phyloP scores from a whole-genome alignment of 2,329 filamentous ascomycete genomes.

The Lizonia empirigonia region DNA sequence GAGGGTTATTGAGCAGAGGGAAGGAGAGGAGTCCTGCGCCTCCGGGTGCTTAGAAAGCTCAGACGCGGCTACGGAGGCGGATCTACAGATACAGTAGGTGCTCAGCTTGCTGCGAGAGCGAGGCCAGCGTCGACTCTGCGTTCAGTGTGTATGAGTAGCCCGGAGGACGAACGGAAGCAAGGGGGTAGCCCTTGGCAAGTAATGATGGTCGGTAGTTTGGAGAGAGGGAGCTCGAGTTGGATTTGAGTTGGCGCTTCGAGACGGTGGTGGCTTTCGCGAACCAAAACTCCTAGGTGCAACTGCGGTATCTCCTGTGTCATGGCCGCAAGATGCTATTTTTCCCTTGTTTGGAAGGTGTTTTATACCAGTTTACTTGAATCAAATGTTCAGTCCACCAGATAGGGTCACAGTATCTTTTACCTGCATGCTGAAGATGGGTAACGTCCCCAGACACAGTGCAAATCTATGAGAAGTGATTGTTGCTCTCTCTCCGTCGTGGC shows the following conservation, averaged over 20 bases:
- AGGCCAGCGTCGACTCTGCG: background rate
- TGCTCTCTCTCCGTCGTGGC: no score
- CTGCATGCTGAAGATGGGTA: no score
- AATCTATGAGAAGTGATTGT: no score
- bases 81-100: background rate
- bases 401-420: no score
- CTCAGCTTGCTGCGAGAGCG: background rate
- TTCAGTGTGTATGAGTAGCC: background rate
- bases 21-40: conserved; percentile 32
- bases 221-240: background rate
- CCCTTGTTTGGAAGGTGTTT: background rate
- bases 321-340: background rate
- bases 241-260: background rate
- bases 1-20: conserved; percentile 55
- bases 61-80: background rate
- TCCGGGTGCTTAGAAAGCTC: conserved; percentile 6
- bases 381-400: no score
- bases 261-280: no score
- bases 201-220: no score
- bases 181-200: no score
- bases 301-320: background rate
- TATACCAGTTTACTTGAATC: conserved; percentile 1
- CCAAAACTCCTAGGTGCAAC: background rate
- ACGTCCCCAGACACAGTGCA: no score
- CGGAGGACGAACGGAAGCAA: background rate